Evolutionary conservation across 305 asterid species (phyloP), one percentile per base, ranked within the genome.

Genomic region (Plantago rigida): DNA sequence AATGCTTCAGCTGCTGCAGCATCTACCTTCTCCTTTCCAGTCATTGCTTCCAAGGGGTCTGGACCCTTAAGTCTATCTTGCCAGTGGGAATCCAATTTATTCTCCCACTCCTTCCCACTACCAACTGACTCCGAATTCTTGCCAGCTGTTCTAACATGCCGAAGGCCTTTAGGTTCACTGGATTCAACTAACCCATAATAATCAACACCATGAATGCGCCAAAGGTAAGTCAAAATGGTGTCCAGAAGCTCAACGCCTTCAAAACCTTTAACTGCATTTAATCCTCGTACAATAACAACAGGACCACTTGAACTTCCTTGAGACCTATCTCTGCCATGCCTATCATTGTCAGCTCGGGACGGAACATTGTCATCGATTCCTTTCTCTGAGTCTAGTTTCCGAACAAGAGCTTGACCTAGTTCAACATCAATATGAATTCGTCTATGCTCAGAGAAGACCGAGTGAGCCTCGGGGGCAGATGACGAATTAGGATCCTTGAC

Each of bases 141-240:
- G 68, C 75, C 86, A 48, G 87, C 92, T 47, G 54, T 75, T 68
- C 96, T 79, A 69, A 93, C 78, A 66, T 89, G 96, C 62, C 99
- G 87, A 41, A 87, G 73, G 65, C 95, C 97, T 84, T 87, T 89
- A 60, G 89, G 92, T 70, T 93, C 99, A 77, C 62, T 87, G 64
- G 84, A 73, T 78, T 93, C 99, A 15, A 71, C 68, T 82, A 81
- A 56, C 46, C 97, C 99, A 70, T 93, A 93, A 71, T 93, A 93
- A 79, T 93, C 95, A 51, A 93, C 79, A 50, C 99, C 99, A 74
- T 93, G 99, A 79, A 93, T 78, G 57, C 99, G 96, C 99, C 99
- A 93, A 53, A 93, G 94, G 66, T 93, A 93, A 55, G 97, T 89
- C 53, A 89, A 74, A 71, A 89, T 89, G 10, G 96, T 89, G 80